phyloP scores from a whole-genome alignment of 2,329 filamentous ascomycete genomes.

The Trichoderma guizhouense region DNA sequence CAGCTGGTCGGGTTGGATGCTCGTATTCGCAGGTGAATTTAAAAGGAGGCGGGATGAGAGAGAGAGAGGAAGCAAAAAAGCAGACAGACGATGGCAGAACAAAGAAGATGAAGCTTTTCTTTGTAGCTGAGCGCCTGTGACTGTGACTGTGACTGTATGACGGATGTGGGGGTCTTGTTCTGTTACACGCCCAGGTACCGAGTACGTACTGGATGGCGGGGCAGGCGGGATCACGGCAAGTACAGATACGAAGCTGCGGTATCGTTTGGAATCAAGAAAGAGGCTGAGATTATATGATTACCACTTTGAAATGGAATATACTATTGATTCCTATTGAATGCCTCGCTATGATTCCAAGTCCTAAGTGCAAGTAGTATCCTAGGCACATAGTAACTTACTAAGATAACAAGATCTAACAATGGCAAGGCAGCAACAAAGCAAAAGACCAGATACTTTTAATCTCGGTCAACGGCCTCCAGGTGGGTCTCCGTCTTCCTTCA shows the following conservation, averaged over 20 bases:
- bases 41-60: not conserved
- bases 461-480: not conserved
- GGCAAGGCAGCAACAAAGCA: not conserved
- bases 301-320: too few species aligned
- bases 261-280: not conserved
- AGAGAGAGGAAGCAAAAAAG: not conserved
- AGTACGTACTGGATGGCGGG: not conserved
- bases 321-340: not conserved
- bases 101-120: not conserved
- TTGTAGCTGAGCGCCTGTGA: not conserved
- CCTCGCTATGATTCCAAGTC: not conserved
- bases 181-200: not conserved
- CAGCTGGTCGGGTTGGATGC: not conserved
- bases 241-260: not conserved
- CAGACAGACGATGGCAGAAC: not conserved
- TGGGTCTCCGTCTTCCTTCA: not conserved
- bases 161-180: conserved; percentile 5
- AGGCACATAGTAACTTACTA: too few species aligned
- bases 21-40: not conserved
- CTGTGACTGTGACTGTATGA: not conserved
- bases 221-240: not conserved
- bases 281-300: not conserved
- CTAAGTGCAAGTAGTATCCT: too few species aligned
- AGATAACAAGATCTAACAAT: not conserved
- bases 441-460: not conserved